phyloP scores from a whole-genome alignment of 805 yeast species.

The Myxozyma melibiosi region DNA sequence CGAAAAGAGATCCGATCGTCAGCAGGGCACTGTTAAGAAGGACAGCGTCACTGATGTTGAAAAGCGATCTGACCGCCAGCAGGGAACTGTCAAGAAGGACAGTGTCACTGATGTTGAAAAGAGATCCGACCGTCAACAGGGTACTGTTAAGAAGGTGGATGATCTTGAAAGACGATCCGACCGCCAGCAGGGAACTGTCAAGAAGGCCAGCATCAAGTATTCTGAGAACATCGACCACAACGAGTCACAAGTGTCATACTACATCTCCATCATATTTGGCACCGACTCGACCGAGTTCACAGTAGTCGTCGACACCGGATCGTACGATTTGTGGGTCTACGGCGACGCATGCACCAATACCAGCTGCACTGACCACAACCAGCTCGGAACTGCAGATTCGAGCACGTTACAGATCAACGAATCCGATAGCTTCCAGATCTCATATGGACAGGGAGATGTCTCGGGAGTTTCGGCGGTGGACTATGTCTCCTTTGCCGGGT shows the following conservation, averaged over 20 bases:
- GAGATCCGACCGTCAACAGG: no score
- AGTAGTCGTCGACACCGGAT: constrained; percentile 65
- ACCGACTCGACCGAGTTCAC: constrained; percentile 45
- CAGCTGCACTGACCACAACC: constrained; percentile 47
- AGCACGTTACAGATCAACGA: constrained; percentile 17
- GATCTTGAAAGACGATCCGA: no score
- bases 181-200: no score
- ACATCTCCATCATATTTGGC: constrained; percentile 36
- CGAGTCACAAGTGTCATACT: constrained; percentile 40
- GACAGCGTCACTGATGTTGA: no score
- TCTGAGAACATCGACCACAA: constrained; percentile 30
- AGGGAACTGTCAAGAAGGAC: no score
- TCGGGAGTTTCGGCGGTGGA: constrained; percentile 52
- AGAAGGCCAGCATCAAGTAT: background rate
- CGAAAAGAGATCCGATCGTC: no score
- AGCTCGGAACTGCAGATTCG: constrained; percentile 25
- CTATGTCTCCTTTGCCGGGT: constrained; percentile 45
- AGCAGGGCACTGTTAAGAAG: no score
- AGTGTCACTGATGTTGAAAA: no score
- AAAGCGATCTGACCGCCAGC: no score
- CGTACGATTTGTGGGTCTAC: constrained; percentile 66
- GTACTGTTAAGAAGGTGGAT: no score
- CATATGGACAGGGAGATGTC: constrained; percentile 58
- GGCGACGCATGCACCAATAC: constrained; percentile 52
- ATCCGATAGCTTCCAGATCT: constrained; percentile 48